Conservation (phyloP, 148 eudicot genomes). For the Vaccinium myrtillus region DNA sequence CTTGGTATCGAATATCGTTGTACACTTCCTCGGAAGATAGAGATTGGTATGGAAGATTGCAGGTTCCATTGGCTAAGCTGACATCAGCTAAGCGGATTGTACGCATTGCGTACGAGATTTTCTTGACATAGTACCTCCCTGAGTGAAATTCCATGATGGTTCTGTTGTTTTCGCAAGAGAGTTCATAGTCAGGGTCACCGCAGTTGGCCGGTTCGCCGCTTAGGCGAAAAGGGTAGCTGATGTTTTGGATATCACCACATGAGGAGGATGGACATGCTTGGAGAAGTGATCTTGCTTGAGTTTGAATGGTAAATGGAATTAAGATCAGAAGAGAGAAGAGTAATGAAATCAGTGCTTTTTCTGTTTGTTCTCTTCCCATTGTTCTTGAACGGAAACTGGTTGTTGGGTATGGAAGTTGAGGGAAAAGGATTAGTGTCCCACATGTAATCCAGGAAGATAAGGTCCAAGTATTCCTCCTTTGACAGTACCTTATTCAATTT, state of each 20-base stretch:
- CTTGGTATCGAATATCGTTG: neutral
- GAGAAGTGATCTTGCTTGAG: too few relatives aligned
- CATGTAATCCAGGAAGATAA: too few relatives aligned
- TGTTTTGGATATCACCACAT: neutral
- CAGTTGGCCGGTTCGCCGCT: neutral
- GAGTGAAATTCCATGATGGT: neutral
- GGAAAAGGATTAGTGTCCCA: too few relatives aligned
- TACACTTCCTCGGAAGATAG: neutral
- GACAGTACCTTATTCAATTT: too few relatives aligned
- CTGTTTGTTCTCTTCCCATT: too few relatives aligned
- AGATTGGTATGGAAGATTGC: neutral
- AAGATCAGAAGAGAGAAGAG: too few relatives aligned
- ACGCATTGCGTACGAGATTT: neutral
- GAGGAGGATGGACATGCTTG: too few relatives aligned
- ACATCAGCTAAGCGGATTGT: slow-evolving; percentile 7
- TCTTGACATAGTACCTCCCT: neutral
- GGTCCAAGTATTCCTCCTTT: too few relatives aligned
- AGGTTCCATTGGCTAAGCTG: slow-evolving; percentile 1
- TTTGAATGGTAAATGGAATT: too few relatives aligned
- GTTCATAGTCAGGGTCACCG: neutral
- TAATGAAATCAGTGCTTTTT: too few relatives aligned
- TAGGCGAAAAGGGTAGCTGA: neutral
- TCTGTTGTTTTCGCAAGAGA: slow-evolving; percentile 4
- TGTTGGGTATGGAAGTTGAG: too few relatives aligned
- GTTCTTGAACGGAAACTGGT: too few relatives aligned